Conservation (phyloP, 1,139 yeast species). For the Suhomyces taliae region DNA sequence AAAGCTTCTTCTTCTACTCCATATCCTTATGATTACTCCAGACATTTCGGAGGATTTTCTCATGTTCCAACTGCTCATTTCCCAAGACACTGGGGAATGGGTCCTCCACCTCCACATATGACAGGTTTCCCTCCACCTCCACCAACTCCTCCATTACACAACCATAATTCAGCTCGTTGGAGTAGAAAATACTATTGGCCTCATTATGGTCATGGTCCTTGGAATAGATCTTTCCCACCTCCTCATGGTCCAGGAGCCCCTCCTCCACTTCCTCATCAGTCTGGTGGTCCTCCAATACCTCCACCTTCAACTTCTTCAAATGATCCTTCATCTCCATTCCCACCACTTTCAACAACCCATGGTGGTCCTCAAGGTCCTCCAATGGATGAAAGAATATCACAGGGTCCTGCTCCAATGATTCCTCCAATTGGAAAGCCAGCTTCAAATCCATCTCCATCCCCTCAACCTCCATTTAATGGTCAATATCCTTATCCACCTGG, state of each 20-base stretch:
- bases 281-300: not conserved
- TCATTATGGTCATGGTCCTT: not conserved
- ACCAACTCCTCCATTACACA: not conserved
- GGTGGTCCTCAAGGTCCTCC: slow-evolving; percentile 8
- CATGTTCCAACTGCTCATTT: slow-evolving; percentile 2
- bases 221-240: not conserved
- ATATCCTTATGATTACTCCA: slow-evolving; percentile 7
- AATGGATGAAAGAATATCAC: slow-evolving; percentile 6
- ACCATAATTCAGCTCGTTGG: slow-evolving; percentile 4
- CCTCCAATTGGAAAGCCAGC: not conserved
- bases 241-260: not conserved
- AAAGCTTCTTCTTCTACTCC: slow-evolving; percentile 3
- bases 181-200: slow-evolving; percentile 1
- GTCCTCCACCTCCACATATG: slow-evolving; percentile 5
- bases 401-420: slow-evolving; percentile 1
- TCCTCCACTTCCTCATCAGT: not conserved
- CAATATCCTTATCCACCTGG: not conserved
- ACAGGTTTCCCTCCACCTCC: slow-evolving; percentile 6
- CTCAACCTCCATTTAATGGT: not conserved
- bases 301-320: not conserved
- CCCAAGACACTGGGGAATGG: slow-evolving; percentile 4
- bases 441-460: not conserved
- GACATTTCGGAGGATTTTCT: slow-evolving; percentile 4
- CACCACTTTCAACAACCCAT: slow-evolving; percentile 5
- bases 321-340: not conserved